Conservation (phyloP, 768 basidiomycete species). For the Sporobolomyces phaffii region DNA sequence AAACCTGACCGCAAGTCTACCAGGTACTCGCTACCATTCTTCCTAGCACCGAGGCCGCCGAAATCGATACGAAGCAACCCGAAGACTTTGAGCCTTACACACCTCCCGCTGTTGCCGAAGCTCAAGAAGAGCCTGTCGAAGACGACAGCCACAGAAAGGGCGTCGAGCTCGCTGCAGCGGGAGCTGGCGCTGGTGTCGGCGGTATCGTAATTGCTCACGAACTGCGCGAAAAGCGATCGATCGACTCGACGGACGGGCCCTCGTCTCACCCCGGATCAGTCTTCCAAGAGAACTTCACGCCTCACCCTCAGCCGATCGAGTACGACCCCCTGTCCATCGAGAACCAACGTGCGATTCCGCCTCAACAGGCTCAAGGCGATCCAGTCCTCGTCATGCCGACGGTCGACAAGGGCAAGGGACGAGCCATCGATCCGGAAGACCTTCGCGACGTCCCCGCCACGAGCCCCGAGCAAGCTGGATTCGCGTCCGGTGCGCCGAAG, state of each 20-base stretch:
- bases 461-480: slow-evolving; percentile 19
- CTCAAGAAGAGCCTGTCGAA: not conserved
- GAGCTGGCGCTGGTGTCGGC: slow-evolving; percentile 1
- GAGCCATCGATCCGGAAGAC: slow-evolving; percentile 13
- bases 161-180: slow-evolving; percentile 5
- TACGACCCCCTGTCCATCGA: slow-evolving; percentile 1
- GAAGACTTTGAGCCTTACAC: slow-evolving; percentile 22
- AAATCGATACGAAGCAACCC: not conserved
- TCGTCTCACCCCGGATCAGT: not conserved
- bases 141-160: slow-evolving; percentile 17
- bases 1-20: no score
- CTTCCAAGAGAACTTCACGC: not conserved
- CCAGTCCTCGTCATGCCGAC: not conserved
- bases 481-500: not conserved
- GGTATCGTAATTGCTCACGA: not conserved
- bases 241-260: not conserved
- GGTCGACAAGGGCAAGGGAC: slow-evolving; percentile 21
- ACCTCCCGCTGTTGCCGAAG: slow-evolving; percentile 6
- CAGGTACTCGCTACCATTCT: not conserved
- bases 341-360: slow-evolving; percentile 11
- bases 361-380: slow-evolving; percentile 14
- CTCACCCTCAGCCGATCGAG: not conserved
- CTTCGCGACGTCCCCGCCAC: slow-evolving; percentile 8
- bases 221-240: not conserved
- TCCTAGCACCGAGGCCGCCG: no score